A percentile compares a stretch with the other conserved stretches of the same genome.
Evolutionary conservation across 768 basidiomycete species (phyloP).

Genomic region (Rhodotorula taiwanensis): DNA sequence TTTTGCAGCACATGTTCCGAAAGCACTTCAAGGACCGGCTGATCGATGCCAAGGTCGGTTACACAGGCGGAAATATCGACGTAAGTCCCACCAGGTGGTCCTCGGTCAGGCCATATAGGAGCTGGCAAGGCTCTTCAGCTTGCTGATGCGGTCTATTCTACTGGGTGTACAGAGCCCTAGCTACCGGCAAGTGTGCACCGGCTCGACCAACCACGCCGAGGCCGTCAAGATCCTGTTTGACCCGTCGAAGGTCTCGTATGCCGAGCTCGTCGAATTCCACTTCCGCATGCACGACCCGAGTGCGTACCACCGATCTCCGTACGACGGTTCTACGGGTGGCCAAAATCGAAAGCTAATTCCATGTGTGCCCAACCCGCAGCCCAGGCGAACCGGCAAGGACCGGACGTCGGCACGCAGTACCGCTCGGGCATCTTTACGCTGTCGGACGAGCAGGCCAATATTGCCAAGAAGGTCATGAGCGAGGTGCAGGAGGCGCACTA

Average conservation of each 20-base stretch:
- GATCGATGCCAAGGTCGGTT: conserved; percentile 68
- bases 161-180: conserved; percentile 52
- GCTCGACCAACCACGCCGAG: conserved; percentile 81
- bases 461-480: conserved; percentile 68
- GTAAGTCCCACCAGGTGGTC: conserved; percentile 48
- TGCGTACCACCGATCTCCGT: background rate
- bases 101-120: no score
- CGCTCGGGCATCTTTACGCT: conserved; percentile 85
- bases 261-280: conserved; percentile 59
- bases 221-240: conserved; percentile 70
- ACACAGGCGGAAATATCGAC: conserved; percentile 62
- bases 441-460: conserved; percentile 61
- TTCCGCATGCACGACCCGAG: conserved; percentile 44
- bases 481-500: conserved; percentile 81
- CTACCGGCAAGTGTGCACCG: conserved; percentile 71
- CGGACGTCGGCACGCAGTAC: conserved; percentile 58
- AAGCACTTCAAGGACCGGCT: conserved; percentile 25
- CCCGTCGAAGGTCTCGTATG: conserved; percentile 67
- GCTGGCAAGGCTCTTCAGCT: background rate
- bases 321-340: background rate
- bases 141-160: background rate
- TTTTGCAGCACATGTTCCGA: conserved; percentile 29
- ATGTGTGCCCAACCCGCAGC: background rate
- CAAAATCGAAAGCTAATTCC: no score
- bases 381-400: conserved; percentile 37